Evolutionary conservation across 331 rosid genomes (phyloP).

Genomic region (Spiraea crenata): DNA sequence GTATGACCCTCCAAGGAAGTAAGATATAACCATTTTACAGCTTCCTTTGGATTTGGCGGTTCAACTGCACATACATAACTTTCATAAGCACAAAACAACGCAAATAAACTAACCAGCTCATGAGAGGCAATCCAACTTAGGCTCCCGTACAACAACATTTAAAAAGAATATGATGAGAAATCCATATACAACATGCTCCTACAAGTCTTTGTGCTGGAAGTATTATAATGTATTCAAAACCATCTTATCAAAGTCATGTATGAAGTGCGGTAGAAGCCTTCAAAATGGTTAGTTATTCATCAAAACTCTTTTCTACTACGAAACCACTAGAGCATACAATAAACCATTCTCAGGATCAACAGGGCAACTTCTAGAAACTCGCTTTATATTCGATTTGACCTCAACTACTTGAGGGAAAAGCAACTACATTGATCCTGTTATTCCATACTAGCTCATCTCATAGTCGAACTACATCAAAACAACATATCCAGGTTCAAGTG

Average conservation of each 20-base stretch:
- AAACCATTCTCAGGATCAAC: neutral
- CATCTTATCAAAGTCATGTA: neutral
- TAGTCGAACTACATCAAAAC: neutral
- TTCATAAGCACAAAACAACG: slow-evolving; percentile 13
- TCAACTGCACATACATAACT: slow-evolving; percentile 51
- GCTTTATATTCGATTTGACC: neutral
- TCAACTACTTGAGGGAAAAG: neutral
- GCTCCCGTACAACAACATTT: neutral
- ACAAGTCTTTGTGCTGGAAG: neutral
- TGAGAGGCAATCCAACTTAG: neutral
- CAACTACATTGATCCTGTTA: neutral
- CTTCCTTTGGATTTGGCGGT: slow-evolving; percentile 66
- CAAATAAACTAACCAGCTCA: neutral
- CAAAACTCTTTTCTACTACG: too few species aligned
- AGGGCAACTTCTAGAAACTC: neutral
- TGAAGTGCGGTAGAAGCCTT: neutral
- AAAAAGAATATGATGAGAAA: neutral
- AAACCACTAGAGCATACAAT: too few species aligned
- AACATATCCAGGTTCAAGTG: neutral
- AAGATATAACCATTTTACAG: slow-evolving; percentile 61
- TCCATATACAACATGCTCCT: neutral
- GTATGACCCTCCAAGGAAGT: slow-evolving; percentile 57
- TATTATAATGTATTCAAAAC: neutral
- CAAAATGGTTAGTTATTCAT: too few species aligned
- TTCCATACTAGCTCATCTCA: neutral